Conservation (phyloP, 352 stramenopile species). For the Phytophthora aleatoria region DNA sequence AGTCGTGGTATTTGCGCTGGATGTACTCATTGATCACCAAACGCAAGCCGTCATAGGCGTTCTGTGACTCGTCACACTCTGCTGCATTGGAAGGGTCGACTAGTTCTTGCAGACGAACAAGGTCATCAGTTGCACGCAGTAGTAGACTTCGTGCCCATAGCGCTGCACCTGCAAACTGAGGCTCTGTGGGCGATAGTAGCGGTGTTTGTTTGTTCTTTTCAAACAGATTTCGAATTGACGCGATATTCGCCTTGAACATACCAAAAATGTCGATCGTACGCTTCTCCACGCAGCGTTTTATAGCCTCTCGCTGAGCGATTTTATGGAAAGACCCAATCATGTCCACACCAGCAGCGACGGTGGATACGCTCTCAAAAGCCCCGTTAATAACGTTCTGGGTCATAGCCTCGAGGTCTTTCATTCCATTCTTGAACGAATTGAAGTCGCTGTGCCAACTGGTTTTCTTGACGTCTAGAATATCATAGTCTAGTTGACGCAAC, state of each 20-base stretch:
- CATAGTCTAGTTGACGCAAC: slow-evolving; percentile 91
- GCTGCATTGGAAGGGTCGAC: slow-evolving; percentile 67
- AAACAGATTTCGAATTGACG: slow-evolving; percentile 88
- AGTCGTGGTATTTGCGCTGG: slow-evolving; percentile 91
- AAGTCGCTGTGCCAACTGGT: slow-evolving; percentile 96
- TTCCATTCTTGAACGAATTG: slow-evolving; percentile 94
- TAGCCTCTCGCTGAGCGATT: slow-evolving; percentile 92
- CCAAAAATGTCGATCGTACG: slow-evolving; percentile 92
- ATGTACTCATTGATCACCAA: slow-evolving; percentile 91
- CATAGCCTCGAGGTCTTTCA: slow-evolving; percentile 97
- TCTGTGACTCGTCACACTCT: slow-evolving; percentile 84
- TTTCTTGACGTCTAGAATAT: slow-evolving; percentile 95
- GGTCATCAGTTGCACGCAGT: slow-evolving; percentile 76
- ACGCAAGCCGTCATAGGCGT: slow-evolving; percentile 72
- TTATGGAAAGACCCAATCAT: slow-evolving; percentile 94
- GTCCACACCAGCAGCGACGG: slow-evolving; percentile 87
- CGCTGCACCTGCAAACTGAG: slow-evolving; percentile 91
- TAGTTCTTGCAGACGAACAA: slow-evolving; percentile 74
- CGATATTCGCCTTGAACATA: slow-evolving; percentile 87
- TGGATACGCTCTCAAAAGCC: slow-evolving; percentile 93
- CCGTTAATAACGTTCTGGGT: slow-evolving; percentile 96
- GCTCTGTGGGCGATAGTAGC: slow-evolving; percentile 87
- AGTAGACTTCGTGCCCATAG: slow-evolving; percentile 92
- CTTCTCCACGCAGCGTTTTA: slow-evolving; percentile 95
- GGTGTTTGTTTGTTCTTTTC: slow-evolving; percentile 91